phyloP scores from a whole-genome alignment of 176 grass and related monocot genomes.

The Cenchrus fungigraminus region DNA sequence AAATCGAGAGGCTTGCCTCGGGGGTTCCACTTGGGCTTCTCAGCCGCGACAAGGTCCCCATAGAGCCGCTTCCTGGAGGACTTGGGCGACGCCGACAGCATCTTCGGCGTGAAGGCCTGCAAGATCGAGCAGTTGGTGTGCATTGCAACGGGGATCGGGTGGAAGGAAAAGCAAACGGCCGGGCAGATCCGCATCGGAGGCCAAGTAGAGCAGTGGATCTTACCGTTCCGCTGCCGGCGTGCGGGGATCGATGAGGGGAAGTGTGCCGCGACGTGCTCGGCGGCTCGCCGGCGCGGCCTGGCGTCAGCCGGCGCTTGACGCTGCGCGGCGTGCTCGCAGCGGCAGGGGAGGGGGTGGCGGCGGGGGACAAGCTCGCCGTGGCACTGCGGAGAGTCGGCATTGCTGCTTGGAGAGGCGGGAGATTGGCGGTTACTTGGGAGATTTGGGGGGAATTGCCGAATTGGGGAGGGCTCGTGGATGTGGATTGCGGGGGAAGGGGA shows the following conservation, averaged over 20 bases:
- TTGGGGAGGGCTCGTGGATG: slow-evolving; percentile 17
- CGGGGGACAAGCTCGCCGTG: slow-evolving; percentile 35
- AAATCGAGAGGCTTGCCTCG: slow-evolving; percentile 48
- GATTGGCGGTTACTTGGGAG: background rate
- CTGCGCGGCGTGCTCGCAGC: slow-evolving; percentile 49
- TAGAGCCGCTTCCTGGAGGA: slow-evolving; percentile 88
- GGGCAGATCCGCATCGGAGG: slow-evolving; percentile 10
- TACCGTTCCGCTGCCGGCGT: slow-evolving; percentile 36
- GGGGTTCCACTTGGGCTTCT: slow-evolving; percentile 69
- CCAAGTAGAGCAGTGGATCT: slow-evolving; percentile 16
- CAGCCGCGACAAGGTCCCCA: slow-evolving; percentile 40
- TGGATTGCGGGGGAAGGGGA: background rate
- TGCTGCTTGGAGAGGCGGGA: background rate
- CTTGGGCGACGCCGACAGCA: slow-evolving; percentile 64
- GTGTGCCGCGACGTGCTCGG: slow-evolving; percentile 34
- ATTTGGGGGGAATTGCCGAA: background rate
- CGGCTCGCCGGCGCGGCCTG: slow-evolving; percentile 29
- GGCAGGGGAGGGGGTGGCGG: slow-evolving; percentile 26
- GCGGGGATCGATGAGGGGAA: slow-evolving; percentile 42
- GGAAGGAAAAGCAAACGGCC: background rate
- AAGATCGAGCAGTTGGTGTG: slow-evolving; percentile 42
- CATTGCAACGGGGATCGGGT: background rate
- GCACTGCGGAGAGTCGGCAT: slow-evolving; percentile 82
- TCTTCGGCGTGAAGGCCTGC: slow-evolving; percentile 40
- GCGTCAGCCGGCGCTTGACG: slow-evolving; percentile 48